Conservation (phyloP, 441 rosid species). For the Theobroma grandiflorum region DNA sequence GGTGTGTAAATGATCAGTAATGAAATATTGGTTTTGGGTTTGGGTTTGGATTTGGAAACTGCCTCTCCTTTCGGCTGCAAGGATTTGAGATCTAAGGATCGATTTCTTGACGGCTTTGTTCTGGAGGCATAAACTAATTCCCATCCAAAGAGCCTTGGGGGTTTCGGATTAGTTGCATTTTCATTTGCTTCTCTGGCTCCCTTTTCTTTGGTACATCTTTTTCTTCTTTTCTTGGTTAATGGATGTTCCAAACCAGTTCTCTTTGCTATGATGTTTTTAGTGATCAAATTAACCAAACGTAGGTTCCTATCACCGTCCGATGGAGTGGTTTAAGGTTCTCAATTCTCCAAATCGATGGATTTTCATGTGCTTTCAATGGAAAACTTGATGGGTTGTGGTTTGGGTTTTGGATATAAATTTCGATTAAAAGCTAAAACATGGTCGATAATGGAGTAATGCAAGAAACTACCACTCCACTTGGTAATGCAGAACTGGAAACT, state of each 20-base stretch:
- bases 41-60: not conserved
- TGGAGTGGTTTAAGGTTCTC: not conserved
- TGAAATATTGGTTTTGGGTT: not conserved
- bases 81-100: slow-evolving; percentile 46
- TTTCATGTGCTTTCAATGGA: not conserved
- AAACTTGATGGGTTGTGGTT: not conserved
- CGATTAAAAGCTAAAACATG: too few relatives aligned
- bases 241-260: not conserved
- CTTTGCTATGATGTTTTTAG: not conserved
- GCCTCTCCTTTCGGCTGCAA: slow-evolving; percentile 71
- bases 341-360: too few relatives aligned
- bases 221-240: too few relatives aligned
- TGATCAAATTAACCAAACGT: not conserved
- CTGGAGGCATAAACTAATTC: slow-evolving; percentile 52
- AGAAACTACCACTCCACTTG: too few relatives aligned
- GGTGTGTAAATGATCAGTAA: not conserved
- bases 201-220: slow-evolving; percentile 43
- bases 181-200: slow-evolving; percentile 39
- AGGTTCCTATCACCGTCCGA: not conserved
- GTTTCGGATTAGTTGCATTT: slow-evolving; percentile 25
- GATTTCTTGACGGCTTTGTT: slow-evolving; percentile 68
- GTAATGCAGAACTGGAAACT: too few relatives aligned
- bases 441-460: too few relatives aligned
- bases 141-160: slow-evolving; percentile 25
- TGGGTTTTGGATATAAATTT: not conserved